A percentile compares a stretch with the other conserved stretches of the same genome.
Evolutionary conservation across 371 early-diverging fungal species (phyloP).

Genomic region (Mucor piriformis): DNA sequence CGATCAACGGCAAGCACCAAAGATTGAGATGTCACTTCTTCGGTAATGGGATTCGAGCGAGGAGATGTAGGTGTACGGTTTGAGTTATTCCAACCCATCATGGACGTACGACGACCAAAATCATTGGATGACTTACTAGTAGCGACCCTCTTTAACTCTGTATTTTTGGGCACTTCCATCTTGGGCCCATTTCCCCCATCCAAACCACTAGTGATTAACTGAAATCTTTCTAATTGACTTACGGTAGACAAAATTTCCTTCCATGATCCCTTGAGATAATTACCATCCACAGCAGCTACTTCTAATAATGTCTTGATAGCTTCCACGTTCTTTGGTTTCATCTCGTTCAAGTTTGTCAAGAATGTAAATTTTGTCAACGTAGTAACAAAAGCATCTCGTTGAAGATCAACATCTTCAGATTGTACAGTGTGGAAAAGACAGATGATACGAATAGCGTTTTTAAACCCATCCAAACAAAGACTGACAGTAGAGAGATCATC

Average conservation of each 20-base stretch:
- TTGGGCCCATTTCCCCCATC: slow-evolving; percentile 49
- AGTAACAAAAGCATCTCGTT: slow-evolving; percentile 87
- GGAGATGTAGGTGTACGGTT: slow-evolving; percentile 19
- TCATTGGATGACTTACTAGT: slow-evolving; percentile 30
- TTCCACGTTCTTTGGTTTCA: slow-evolving; percentile 87
- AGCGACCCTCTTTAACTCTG: slow-evolving; percentile 22
- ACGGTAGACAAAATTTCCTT: slow-evolving; percentile 87
- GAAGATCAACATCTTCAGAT: slow-evolving; percentile 78
- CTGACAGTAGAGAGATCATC: slow-evolving; percentile 73
- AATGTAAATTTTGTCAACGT: slow-evolving; percentile 88
- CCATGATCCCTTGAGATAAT: slow-evolving; percentile 86
- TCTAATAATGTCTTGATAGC: slow-evolving; percentile 85
- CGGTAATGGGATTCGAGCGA: slow-evolving; percentile 44
- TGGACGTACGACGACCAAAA: slow-evolving; percentile 39
- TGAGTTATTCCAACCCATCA: slow-evolving; percentile 17
- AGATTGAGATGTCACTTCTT: slow-evolving; percentile 64
- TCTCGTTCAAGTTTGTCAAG: slow-evolving; percentile 78
- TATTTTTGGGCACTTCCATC: slow-evolving; percentile 33
- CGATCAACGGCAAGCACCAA: slow-evolving; percentile 82
- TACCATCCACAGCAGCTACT: slow-evolving; percentile 82
- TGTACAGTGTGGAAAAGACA: slow-evolving; percentile 74
- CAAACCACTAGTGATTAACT: slow-evolving; percentile 59
- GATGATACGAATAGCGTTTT: slow-evolving; percentile 76
- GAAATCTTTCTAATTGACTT: slow-evolving; percentile 83
- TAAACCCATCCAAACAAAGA: slow-evolving; percentile 80